A percentile compares a stretch with the other conserved stretches of the same genome.
These are phyloP conservation scores for Cordyceps farinosa DNA, from an alignment of 2,329 filamentous ascomycete species.

Conservation along the genomic window DNA sequence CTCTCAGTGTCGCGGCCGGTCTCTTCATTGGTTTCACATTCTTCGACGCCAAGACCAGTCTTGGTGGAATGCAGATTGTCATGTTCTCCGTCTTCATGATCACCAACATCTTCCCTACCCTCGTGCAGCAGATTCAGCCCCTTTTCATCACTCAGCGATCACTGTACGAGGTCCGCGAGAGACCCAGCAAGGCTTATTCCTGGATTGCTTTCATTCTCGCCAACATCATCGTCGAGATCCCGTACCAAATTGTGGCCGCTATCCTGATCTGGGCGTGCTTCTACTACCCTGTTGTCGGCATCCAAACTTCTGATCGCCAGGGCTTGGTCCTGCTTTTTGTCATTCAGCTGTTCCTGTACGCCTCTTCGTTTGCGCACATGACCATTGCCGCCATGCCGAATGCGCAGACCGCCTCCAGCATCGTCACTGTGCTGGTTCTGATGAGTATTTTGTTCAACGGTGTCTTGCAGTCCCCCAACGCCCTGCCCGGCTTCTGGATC, in stretches of 20 bases:
- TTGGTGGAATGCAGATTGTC: slow-evolving; percentile 70
- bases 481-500: slow-evolving; percentile 69
- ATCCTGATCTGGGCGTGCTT: slow-evolving; percentile 62
- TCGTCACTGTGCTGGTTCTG: slow-evolving; percentile 58
- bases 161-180: slow-evolving; percentile 74
- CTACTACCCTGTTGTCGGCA: slow-evolving; percentile 62
- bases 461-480: slow-evolving; percentile 56
- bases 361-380: slow-evolving; percentile 70
- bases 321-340: slow-evolving; percentile 63
- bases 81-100: slow-evolving; percentile 75
- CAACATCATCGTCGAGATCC: slow-evolving; percentile 69
- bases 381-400: slow-evolving; percentile 67
- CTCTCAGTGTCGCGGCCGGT: slow-evolving; percentile 55
- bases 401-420: slow-evolving; percentile 62
- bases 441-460: slow-evolving; percentile 61
- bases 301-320: slow-evolving; percentile 52
- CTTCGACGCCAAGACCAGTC: slow-evolving; percentile 50
- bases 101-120: slow-evolving; percentile 67
- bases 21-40: slow-evolving; percentile 77
- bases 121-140: slow-evolving; percentile 72
- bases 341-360: slow-evolving; percentile 66
- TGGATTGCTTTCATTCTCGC: slow-evolving; percentile 71
- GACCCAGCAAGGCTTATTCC: slow-evolving; percentile 70
- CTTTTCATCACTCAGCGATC: slow-evolving; percentile 70
- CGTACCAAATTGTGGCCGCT: slow-evolving; percentile 63